Percentiles rank a stretch among this genome's conserved stretches.
These are phyloP conservation scores for Coffea eugenioides DNA, from an alignment of 257 asterid genomes.

Conservation along the genomic window DNA sequence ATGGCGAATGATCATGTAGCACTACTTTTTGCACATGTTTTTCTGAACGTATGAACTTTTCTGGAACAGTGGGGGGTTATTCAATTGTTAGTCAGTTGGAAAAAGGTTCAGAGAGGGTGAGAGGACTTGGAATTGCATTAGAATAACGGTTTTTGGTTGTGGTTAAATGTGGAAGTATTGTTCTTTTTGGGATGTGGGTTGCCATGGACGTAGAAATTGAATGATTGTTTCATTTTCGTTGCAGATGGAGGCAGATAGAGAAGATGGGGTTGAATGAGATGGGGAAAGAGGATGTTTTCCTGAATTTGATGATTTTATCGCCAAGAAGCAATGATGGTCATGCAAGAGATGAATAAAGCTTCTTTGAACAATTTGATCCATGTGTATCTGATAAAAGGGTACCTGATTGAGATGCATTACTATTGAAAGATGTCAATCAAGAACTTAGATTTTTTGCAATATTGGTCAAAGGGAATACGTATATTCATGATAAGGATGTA, in stretches of 20 bases:
- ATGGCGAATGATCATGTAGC: background rate
- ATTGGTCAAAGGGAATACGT: background rate
- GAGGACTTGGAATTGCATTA: background rate
- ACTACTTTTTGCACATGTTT: background rate
- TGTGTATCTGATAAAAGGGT: conserved; percentile 14
- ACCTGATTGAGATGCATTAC: conserved; percentile 15
- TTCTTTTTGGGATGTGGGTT: background rate
- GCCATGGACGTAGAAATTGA: background rate
- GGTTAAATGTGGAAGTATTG: background rate
- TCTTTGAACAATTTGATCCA: conserved; percentile 21
- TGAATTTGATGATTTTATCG: background rate
- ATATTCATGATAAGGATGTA: conserved; percentile 1
- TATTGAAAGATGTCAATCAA: conserved; percentile 8
- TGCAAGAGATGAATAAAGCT: conserved; percentile 11
- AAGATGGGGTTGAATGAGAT: background rate
- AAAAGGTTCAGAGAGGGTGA: background rate
- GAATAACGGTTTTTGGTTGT: background rate
- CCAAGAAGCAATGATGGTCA: background rate
- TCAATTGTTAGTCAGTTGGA: background rate
- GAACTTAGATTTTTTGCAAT: background rate
- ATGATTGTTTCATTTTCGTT: background rate
- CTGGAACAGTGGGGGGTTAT: too few relatives aligned
- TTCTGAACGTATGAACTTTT: background rate
- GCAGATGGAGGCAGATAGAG: background rate
- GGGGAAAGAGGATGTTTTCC: background rate